Conservation (phyloP, 345 rosid genomes). For the Pelargonium nanum region DNA sequence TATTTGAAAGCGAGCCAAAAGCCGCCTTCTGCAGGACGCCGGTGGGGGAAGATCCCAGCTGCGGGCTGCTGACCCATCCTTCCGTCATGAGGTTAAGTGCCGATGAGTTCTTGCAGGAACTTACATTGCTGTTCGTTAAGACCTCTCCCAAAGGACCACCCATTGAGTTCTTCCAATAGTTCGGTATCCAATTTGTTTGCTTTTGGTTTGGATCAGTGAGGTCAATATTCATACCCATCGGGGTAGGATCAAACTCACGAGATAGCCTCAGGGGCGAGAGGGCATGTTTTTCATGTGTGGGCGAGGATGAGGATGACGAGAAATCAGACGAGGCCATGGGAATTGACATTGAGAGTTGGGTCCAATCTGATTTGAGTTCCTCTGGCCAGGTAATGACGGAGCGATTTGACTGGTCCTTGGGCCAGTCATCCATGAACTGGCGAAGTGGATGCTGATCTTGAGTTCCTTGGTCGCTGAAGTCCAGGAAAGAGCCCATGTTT, state of each 20-base stretch:
- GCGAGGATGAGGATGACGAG: conserved; percentile 41
- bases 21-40: conserved; percentile 68
- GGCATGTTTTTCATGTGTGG: conserved; percentile 26
- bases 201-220: conserved; percentile 27
- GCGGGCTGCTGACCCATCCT: conserved; percentile 46
- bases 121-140: conserved; percentile 20
- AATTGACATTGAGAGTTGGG: conserved; percentile 56
- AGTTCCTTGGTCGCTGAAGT: conserved; percentile 23
- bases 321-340: conserved; percentile 40
- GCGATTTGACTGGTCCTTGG: conserved; percentile 30
- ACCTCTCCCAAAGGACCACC: conserved; percentile 78
- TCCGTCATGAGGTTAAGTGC: conserved; percentile 37
- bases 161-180: conserved; percentile 51
- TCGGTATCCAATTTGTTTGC: conserved; percentile 43
- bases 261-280: conserved; percentile 41
- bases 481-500: conserved; percentile 29
- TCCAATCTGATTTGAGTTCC: conserved; percentile 32
- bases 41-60: conserved; percentile 49
- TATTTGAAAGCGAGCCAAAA: conserved; percentile 62
- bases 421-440: conserved; percentile 60
- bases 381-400: conserved; percentile 36
- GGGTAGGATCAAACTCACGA: conserved; percentile 30
- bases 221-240: conserved; percentile 40
- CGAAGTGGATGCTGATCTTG: conserved; percentile 33
- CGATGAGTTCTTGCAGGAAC: conserved; percentile 30